A percentile compares a stretch with the other conserved stretches of the same genome.
Conservation (phyloP, 2,329 filamentous ascomycete species). For the Paecilomyces sp. region DNA sequence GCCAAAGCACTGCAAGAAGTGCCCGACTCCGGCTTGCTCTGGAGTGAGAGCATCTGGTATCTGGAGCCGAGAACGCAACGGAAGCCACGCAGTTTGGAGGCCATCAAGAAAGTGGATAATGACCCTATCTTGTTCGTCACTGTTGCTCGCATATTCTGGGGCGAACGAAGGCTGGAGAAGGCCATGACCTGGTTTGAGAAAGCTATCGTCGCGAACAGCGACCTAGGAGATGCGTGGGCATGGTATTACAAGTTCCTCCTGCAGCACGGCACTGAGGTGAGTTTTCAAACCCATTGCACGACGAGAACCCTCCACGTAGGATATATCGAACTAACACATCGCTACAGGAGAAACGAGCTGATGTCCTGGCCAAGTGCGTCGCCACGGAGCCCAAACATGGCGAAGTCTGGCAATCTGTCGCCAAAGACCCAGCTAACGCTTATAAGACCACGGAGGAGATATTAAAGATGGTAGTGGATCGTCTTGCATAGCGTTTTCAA, state of each 20-base stretch:
- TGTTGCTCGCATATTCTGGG: conserved; percentile 93
- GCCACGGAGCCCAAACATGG: conserved; percentile 84
- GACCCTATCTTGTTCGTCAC: conserved; percentile 84
- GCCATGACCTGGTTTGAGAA: conserved; percentile 97
- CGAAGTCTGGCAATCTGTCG: conserved; percentile 79
- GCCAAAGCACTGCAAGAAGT: conserved; percentile 87
- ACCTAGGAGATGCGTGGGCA: conserved; percentile 89
- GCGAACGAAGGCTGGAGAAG: conserved; percentile 83
- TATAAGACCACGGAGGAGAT: conserved; percentile 70
- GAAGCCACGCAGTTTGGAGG: conserved; percentile 83
- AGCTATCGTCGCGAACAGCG: conserved; percentile 78
- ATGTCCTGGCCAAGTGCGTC: conserved; percentile 74
- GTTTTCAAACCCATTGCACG: conserved; percentile 12
- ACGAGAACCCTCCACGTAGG: conserved; percentile 4
- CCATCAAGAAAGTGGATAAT: conserved; percentile 94
- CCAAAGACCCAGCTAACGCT: conserved; percentile 80
- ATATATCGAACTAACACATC: conserved; percentile 3
- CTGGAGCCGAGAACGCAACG: conserved; percentile 86
- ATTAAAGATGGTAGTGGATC: conserved; percentile 65
- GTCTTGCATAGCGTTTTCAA: conserved; percentile 9
- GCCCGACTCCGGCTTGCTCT: conserved; percentile 77
- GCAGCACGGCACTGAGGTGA: conserved; percentile 78
- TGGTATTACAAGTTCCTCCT: conserved; percentile 94
- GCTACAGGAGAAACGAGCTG: conserved; percentile 68
- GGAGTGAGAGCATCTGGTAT: conserved; percentile 93